These are phyloP conservation scores for Saccharomyces hybrid DNA, from an alignment of 1,139 yeast genomes.

Conservation along the genomic window DNA sequence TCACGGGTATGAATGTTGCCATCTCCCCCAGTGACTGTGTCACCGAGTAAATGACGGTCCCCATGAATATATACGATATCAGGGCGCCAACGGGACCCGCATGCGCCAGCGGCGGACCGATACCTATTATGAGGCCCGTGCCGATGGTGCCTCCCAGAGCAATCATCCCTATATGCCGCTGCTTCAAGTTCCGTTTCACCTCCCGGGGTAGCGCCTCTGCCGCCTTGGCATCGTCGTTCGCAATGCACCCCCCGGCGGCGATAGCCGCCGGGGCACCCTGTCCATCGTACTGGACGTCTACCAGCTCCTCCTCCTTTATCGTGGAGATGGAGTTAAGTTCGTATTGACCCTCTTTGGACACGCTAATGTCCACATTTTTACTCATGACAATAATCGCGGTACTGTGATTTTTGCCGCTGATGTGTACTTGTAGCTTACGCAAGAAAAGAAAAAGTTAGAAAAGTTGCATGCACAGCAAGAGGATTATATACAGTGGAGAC, in stretches of 20 bases:
- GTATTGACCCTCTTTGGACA: neutral
- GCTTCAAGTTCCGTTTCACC: constrained; percentile 45
- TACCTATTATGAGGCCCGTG: constrained; percentile 55
- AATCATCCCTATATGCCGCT: constrained; percentile 58
- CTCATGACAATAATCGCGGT: neutral
- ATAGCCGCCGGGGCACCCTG: neutral
- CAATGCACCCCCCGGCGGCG: neutral
- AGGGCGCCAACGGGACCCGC: constrained; percentile 73
- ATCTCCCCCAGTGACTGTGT: constrained; percentile 70
- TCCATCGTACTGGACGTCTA: neutral
- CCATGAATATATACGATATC: constrained; percentile 59
- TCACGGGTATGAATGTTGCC: constrained; percentile 65
- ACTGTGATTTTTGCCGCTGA: neutral
- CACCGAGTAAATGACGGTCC: constrained; percentile 55
- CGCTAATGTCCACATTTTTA: neutral
- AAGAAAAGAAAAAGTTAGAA: neutral
- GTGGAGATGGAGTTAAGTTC: neutral
- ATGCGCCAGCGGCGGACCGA: constrained; percentile 44
- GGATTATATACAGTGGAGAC: neutral
- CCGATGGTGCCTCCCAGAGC: constrained; percentile 67
- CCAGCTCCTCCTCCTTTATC: neutral
- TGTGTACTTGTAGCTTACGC: neutral
- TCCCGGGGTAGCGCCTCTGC: constrained; percentile 15
- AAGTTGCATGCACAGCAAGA: neutral
- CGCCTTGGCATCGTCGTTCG: neutral